Conservation (phyloP, 2,329 filamentous ascomycete species). For the Grosmannia penicillata region DNA sequence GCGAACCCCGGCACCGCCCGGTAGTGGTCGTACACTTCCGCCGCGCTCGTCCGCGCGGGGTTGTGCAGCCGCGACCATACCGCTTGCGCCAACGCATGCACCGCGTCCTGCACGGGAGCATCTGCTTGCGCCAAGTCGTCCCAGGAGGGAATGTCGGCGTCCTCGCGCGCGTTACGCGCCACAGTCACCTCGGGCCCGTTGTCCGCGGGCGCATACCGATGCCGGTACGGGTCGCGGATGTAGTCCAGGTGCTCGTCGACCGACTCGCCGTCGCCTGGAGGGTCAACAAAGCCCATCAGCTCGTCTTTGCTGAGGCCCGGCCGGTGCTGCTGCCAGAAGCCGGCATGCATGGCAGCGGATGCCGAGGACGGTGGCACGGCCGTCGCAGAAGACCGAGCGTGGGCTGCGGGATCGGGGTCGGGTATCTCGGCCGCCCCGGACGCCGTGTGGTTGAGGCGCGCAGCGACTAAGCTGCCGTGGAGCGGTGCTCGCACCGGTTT, state of each 20-base stretch:
- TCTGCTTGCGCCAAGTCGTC: conserved; percentile 22
- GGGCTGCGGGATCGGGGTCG: no score
- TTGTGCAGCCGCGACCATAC: conserved; percentile 27
- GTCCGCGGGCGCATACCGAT: conserved; percentile 36
- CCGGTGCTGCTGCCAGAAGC: conserved; percentile 3
- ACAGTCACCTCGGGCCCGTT: conserved; percentile 29
- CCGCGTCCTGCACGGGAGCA: conserved; percentile 18
- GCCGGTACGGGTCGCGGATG: conserved; percentile 36
- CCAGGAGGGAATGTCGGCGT: conserved; percentile 29
- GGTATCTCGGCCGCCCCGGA: not conserved
- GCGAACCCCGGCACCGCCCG: conserved; percentile 29
- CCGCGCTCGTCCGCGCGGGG: conserved; percentile 24
- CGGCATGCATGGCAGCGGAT: not conserved
- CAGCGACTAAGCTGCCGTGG: no score
- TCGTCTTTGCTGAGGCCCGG: conserved; percentile 21
- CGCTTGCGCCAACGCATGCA: conserved; percentile 24
- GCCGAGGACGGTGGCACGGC: not conserved
- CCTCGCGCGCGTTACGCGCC: conserved; percentile 33
- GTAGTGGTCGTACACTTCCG: conserved; percentile 34
- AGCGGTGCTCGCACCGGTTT: not conserved
- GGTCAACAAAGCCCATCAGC: conserved; percentile 37
- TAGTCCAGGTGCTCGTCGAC: conserved; percentile 39
- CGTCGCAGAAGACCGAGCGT: no score
- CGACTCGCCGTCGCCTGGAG: conserved; percentile 28
- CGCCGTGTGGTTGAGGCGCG: not conserved